Conservation (phyloP, 306 rosid genomes). For the Rosa multiflora region DNA sequence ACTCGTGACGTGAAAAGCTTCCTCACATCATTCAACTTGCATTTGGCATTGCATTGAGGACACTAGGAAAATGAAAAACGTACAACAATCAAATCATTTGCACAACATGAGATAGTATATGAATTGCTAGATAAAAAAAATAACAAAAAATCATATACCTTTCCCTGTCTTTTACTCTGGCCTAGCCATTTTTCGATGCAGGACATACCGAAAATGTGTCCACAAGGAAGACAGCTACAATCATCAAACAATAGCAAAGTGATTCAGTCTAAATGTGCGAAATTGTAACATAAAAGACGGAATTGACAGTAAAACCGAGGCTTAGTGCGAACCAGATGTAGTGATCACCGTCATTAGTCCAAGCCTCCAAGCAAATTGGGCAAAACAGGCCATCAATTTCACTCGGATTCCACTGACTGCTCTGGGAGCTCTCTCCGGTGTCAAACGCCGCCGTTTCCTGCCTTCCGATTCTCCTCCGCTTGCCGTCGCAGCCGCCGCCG, state of each 20-base stretch:
- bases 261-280: neutral
- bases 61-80: slow-evolving; percentile 39
- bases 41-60: slow-evolving; percentile 80
- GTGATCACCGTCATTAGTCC: slow-evolving; percentile 70
- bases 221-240: neutral
- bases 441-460: slow-evolving; percentile 41
- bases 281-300: neutral
- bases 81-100: neutral
- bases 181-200: neutral
- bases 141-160: neutral
- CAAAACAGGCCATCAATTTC: slow-evolving; percentile 68
- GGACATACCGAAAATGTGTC: slow-evolving; percentile 1
- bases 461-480: slow-evolving; percentile 62
- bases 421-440: slow-evolving; percentile 43
- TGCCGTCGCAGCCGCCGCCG: slow-evolving; percentile 39
- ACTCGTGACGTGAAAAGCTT: slow-evolving; percentile 66
- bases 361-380: slow-evolving; percentile 83
- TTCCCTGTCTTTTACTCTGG: neutral
- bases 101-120: neutral
- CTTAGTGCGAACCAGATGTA: slow-evolving; percentile 52
- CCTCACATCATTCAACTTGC: slow-evolving; percentile 69
- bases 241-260: neutral
- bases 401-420: slow-evolving; percentile 42
- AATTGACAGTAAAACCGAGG: neutral
- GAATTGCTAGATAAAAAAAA: neutral